phyloP scores from a whole-genome alignment of 2,329 filamentous ascomycete genomes.

The Cladosporium sp. region DNA sequence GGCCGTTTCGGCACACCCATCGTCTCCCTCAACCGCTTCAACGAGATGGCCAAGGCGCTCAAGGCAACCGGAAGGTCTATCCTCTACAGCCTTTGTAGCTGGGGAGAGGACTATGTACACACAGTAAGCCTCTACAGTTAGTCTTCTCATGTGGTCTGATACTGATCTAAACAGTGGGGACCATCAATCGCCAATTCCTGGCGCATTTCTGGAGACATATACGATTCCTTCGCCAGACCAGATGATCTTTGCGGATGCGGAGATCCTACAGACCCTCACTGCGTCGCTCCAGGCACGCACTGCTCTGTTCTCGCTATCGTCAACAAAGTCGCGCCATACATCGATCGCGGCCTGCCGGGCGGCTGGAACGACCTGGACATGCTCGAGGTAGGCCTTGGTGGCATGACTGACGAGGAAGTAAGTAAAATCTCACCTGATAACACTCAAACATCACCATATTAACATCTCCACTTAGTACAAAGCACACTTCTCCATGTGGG shows the following conservation, averaged over 20 bases:
- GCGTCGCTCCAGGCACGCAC: constrained; percentile 48
- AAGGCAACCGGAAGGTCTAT: constrained; percentile 49
- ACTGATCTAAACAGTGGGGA: constrained; percentile 46
- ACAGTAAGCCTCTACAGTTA: not conserved
- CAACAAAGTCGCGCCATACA: constrained; percentile 48
- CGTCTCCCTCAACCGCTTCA: constrained; percentile 50
- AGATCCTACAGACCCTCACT: constrained; percentile 42
- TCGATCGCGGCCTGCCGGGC: constrained; percentile 43
- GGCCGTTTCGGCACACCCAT: constrained; percentile 52
- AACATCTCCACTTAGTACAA: constrained; percentile 39
- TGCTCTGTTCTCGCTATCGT: constrained; percentile 53
- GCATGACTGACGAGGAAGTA: constrained; percentile 40
- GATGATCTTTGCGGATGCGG: constrained; percentile 45
- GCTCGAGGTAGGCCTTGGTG: constrained; percentile 49
- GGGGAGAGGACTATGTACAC: constrained; percentile 48
- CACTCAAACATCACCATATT: not conserved
- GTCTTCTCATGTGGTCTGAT: not conserved
- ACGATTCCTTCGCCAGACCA: constrained; percentile 48
- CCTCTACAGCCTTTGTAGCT: constrained; percentile 52
- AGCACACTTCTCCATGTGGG: constrained; percentile 52
- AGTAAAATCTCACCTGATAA: constrained; percentile 32
- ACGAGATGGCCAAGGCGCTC: constrained; percentile 50
- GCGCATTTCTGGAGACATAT: constrained; percentile 50
- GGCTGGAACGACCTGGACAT: constrained; percentile 53
- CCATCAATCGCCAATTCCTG: constrained; percentile 50